Base-by-base conservation (phyloP, 129 eudicot genomes). In the Mikania micrantha region DNA sequence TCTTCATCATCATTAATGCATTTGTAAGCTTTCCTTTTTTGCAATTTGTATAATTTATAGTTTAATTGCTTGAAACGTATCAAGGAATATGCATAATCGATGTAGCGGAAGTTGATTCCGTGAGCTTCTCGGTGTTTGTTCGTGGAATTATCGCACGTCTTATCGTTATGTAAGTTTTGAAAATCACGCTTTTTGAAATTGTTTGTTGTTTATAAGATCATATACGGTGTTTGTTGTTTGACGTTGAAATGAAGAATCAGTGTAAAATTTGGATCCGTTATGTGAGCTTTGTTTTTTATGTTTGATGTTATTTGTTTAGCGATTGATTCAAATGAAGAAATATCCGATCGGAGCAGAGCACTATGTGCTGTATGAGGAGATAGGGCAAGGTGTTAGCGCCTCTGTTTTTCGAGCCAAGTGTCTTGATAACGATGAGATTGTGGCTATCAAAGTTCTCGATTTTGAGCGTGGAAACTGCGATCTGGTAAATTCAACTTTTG, bases 351-450 rank as follows among this genome's bases (percentile, higher is more conserved):
- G 82, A 24, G 77, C 82, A 2, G 78, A 81, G 60, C 71, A 81
- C 68, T 85, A 85, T 64, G 79, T 56, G 52, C 66, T 85, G 71
- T 78, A 63, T 60, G 90, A 85, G 76, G 87, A 78, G 60, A 74
- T 85, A 66, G 90, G 90, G 4, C 77, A 78, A 68, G 90, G 90
- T 22, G 90, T 66, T 47, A 85, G 82, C 54, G 87, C 90, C 16
- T 49, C 79, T 4, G 90, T 85, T 63, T 67, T 62, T 69, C 73
- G 82, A 39, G 84, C 90, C 34, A 68, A 72, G 34, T 85, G 90
- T 54, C 42, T 71, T 21, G 80, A 77, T 7, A 74, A 71, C 59
- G 53, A 81, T 38, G 84, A 85, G 61, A 70, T 63, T 52, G 84
- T 85, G 32, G 90, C 90, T 17, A 69, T 85, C 80, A 85, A 85